phyloP scores from a whole-genome alignment of 116 monocot species.

The Dioscorea cayenensis region DNA sequence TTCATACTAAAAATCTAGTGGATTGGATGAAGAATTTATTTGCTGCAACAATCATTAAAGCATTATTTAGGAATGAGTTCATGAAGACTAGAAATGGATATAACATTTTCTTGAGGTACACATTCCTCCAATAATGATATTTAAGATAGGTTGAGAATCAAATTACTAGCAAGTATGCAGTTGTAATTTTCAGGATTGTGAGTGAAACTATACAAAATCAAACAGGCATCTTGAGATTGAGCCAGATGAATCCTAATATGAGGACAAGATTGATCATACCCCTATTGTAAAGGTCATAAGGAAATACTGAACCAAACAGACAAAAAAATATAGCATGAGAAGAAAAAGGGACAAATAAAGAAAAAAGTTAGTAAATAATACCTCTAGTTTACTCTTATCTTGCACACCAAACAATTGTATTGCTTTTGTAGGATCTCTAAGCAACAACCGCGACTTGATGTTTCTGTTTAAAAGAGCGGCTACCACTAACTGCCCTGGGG shows the following conservation, averaged over 20 bases:
- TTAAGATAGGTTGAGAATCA: too few species aligned
- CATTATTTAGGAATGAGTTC: background rate
- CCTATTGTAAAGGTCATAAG: background rate
- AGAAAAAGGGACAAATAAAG: background rate
- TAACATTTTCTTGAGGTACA: background rate
- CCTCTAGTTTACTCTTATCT: constrained; percentile 52
- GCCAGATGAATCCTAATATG: too few species aligned
- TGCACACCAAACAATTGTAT: constrained; percentile 60
- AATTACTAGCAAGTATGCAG: too few species aligned
- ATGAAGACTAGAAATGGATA: background rate
- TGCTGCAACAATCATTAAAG: background rate
- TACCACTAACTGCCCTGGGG: constrained; percentile 84
- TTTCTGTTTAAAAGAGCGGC: constrained; percentile 73
- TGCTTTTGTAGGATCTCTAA: constrained; percentile 76
- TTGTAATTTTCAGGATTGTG: too few species aligned
- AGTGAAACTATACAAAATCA: background rate
- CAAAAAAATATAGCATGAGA: background rate
- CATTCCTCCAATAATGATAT: background rate
- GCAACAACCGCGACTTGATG: constrained; percentile 53
- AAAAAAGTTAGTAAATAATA: constrained; percentile 2
- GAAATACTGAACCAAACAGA: too few species aligned
- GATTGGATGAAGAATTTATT: background rate
- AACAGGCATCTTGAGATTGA: background rate
- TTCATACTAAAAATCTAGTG: background rate
- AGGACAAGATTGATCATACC: too few species aligned